Base-by-base conservation (phyloP, 176 grass and related monocot species). In the Ensete glaucum region DNA sequence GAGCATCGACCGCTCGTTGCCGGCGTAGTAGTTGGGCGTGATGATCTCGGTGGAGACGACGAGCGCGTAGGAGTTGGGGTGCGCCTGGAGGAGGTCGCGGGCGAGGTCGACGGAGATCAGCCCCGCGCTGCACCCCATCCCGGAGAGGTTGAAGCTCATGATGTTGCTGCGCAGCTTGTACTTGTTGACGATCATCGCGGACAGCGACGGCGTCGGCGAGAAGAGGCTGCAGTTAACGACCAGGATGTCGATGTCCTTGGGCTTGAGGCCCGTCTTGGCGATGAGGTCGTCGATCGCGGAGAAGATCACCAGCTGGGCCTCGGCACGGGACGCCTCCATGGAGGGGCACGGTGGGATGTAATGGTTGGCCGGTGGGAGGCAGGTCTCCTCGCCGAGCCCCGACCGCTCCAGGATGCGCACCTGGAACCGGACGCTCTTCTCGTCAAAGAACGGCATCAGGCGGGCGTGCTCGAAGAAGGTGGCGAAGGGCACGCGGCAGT, bases 181-280 rank as follows among this genome's bases (percentile, higher is more conserved):
- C 62, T 9, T 51, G 85, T 85, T 70, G 2, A 90, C 20, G 73
- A 90, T 75, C 85, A 82, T 90, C 50, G 81, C 88, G 0, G 81
- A 81, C 48, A 90, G 50, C 0, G 85, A 90, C 50, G 88, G 88
- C 15, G 82, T 79, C 21, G 88, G 88, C 19, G 75, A 80, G 88
- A 85, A 91, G 11, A 87, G 56, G 82, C 85, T 91, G 77, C 88
- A 90, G 88, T 91, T 91, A 52, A 85, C 82, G 63, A 91, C 52
- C 34, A 87, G 55, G 15, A 91, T 24, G 82, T 78, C 85, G 76
- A 91, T 49, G 82, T 49, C 76, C 8, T n/a, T 50, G 0, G 82
- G 57, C 21, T 25, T 52, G 69, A 86, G 0, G 1, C 87, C 54
- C 0, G 77, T 81, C 83, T 89, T 89, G 64, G 73, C 77, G 74